Conservation (phyloP, 2,329 filamentous ascomycete species). For the Calonectria pseudoreteaudii region DNA sequence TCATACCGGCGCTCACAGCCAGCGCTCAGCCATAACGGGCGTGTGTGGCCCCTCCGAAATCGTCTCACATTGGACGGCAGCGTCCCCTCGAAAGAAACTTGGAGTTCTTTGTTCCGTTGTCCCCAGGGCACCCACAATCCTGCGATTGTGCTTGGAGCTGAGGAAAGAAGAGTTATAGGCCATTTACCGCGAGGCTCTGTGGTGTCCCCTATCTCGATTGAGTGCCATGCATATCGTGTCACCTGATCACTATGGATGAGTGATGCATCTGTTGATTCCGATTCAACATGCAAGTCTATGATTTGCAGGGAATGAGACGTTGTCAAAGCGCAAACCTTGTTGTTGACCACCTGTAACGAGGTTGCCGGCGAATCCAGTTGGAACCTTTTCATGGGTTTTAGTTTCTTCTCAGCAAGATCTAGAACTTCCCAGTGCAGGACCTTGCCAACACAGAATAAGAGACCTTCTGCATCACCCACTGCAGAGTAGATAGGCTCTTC, state of each 20-base stretch:
- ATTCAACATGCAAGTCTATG: constrained; percentile 59
- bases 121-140: constrained; percentile 64
- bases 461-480: constrained; percentile 63
- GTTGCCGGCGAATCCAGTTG: constrained; percentile 66
- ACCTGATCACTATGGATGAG: constrained; percentile 60
- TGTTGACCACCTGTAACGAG: constrained; percentile 59
- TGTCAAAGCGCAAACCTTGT: constrained; percentile 65
- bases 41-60: constrained; percentile 64
- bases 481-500: constrained; percentile 67
- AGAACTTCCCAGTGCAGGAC: constrained; percentile 68
- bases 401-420: constrained; percentile 61
- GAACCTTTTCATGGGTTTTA: constrained; percentile 60
- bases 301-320: constrained; percentile 66
- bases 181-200: constrained; percentile 42
- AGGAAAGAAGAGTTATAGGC: constrained; percentile 61
- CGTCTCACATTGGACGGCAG: constrained; percentile 68
- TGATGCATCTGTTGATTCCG: constrained; percentile 48
- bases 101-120: constrained; percentile 54
- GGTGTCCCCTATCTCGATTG: constrained; percentile 57
- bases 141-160: constrained; percentile 58
- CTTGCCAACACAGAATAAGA: constrained; percentile 67
- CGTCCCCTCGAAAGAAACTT: constrained; percentile 66
- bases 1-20: constrained; percentile 54
- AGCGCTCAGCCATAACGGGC: constrained; percentile 62
- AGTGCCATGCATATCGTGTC: constrained; percentile 58